Base-by-base conservation (phyloP, 2,329 filamentous ascomycete species). In the Fusarium sp. region DNA sequence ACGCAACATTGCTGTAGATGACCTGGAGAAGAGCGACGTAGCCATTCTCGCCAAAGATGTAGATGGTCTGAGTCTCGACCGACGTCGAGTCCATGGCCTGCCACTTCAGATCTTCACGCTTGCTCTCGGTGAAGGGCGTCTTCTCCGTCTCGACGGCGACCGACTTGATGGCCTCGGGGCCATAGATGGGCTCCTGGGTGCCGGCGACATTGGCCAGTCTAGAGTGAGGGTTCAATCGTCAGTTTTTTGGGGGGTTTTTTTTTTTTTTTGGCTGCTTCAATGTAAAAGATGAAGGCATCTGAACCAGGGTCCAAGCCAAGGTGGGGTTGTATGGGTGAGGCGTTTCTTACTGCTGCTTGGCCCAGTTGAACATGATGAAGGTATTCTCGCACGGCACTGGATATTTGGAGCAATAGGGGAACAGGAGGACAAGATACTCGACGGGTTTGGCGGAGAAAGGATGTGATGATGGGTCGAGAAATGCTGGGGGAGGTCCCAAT, bases 1-100 rank as follows among this genome's bases (percentile, higher is more conserved):
- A 98, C 95, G 91, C 93, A 82, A 99, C 93, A 84, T 98, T 98
- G 87, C 94, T 98, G 88, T 98, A 98, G 82, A 99, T 98, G 84
- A 98, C 89, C 87, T 99, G 96, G 69, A 90, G 91, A 83, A 98
- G 90, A 62, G 89, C 94, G 73, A 95, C 83, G 72, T 92, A 88
- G 59, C 96, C 96, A 69, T 87, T 90, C 71, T 98, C 93, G 64
- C 92, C 87, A 83, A 92, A 92, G 79, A 98, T 85, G 86, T 99
- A 99, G 86, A 98, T 99, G 72, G 90, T 95, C 86, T 98, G 93
- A 33, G 94, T 98, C 88, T 99, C 96, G 77, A 98, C 96, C 79
- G 90, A 93, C 73, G 96, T 98, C 79, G 91, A 92, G 75, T 94
- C 92, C 86, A 95, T 89, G 29, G 88, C 90, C 78, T 87, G 85